Evolutionary conservation across 768 basidiomycete species (phyloP).

Genomic region (Phlebiopsis flavidoalba): DNA sequence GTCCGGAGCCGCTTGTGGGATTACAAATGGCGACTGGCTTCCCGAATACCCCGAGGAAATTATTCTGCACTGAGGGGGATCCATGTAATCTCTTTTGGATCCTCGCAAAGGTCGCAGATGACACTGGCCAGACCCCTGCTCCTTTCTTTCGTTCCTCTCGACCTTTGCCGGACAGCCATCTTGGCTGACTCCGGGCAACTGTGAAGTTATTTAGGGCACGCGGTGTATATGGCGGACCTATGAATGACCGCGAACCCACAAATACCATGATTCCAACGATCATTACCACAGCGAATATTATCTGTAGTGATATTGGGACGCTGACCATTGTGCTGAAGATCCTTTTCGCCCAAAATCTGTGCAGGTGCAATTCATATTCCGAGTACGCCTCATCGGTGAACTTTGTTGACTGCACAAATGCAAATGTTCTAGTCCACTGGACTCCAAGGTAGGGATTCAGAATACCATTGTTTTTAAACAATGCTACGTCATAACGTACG

Average conservation of each 20-base stretch:
- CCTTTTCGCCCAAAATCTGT: conserved; percentile 42
- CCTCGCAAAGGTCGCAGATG: conserved; percentile 57
- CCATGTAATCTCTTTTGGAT: conserved; percentile 42
- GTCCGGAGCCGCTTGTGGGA: conserved; percentile 13
- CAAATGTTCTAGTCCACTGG: conserved; percentile 64
- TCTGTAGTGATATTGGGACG: conserved; percentile 57
- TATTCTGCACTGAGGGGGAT: conserved; percentile 42
- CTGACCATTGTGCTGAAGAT: conserved; percentile 58
- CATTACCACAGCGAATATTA: conserved; percentile 50
- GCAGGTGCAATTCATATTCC: no score
- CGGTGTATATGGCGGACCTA: background rate
- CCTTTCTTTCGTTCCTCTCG: conserved; percentile 46
- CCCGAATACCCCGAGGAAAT: conserved; percentile 49
- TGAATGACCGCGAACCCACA: conserved; percentile 29
- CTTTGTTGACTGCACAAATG: conserved; percentile 15
- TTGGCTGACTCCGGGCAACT: conserved; percentile 61
- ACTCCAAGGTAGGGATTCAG: background rate
- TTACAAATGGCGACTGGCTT: conserved; percentile 47
- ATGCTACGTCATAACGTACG: conserved; percentile 14
- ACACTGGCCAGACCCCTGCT: conserved; percentile 60
- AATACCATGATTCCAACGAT: conserved; percentile 42
- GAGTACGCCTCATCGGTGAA: no score
- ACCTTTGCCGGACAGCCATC: conserved; percentile 56
- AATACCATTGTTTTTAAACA: no score
- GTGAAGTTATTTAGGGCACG: background rate